Evolutionary conservation across 768 basidiomycete species (phyloP).

Genomic region (Leucosporidium yakuticum): DNA sequence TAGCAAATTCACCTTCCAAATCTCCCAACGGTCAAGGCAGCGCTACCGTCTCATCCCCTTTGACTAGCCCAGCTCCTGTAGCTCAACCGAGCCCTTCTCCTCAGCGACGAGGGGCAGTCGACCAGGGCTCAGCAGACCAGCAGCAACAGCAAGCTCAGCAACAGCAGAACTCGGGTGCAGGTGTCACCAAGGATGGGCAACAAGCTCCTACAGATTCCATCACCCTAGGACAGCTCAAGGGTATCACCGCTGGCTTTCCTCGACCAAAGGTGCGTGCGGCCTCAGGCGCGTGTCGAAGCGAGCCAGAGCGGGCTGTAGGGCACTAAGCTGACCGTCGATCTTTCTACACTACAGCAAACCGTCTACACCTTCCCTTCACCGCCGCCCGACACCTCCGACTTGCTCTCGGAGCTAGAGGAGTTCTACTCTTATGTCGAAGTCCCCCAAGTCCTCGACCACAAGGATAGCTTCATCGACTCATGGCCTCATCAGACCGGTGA

Average conservation of each 20-base stretch:
- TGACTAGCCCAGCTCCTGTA: neutral
- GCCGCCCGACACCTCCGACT: constrained; percentile 72
- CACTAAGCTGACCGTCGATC: too few relatives aligned
- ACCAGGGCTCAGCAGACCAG: too few relatives aligned
- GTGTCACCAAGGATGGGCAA: constrained; percentile 1
- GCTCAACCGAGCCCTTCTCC: neutral
- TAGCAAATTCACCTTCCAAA: constrained; percentile 1
- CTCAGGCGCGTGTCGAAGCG: too few relatives aligned
- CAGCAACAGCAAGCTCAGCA: neutral
- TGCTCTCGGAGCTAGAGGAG: constrained; percentile 93
- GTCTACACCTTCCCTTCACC: constrained; percentile 36
- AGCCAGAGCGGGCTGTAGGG: too few relatives aligned
- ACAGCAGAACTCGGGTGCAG: constrained; percentile 1
- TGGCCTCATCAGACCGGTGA: constrained; percentile 28
- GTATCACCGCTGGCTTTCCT: neutral
- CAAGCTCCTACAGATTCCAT: constrained; percentile 7
- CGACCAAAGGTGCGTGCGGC: neutral
- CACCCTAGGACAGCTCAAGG: constrained; percentile 10
- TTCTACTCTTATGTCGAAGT: constrained; percentile 97
- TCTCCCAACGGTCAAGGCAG: neutral
- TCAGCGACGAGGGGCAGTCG: too few relatives aligned
- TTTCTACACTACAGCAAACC: constrained; percentile 16
- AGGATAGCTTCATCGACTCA: constrained; percentile 23
- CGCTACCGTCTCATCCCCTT: neutral
- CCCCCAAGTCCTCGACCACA: constrained; percentile 59